Evolutionary conservation across 2,329 filamentous ascomycete genomes (phyloP).

Genomic region (Ophiocordyceps sinensis): DNA sequence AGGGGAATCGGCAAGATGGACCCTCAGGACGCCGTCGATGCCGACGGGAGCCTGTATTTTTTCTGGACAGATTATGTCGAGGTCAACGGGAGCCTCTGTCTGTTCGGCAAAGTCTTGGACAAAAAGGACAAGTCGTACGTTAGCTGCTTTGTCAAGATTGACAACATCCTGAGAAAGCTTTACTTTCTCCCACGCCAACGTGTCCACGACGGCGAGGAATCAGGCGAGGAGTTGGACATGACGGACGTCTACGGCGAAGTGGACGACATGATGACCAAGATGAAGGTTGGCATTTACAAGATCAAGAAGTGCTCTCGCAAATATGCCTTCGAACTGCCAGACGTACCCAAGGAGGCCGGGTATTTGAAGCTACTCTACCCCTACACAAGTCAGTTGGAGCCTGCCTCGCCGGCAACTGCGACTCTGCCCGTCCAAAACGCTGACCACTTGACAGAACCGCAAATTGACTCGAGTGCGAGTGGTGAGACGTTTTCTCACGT

Average conservation of each 20-base stretch:
- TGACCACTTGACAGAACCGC: constrained; percentile 35
- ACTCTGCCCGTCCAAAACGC: background rate
- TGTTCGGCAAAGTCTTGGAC: constrained; percentile 93
- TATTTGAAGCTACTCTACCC: constrained; percentile 96
- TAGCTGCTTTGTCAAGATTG: constrained; percentile 91
- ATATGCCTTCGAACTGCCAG: constrained; percentile 86
- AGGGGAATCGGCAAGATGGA: constrained; percentile 65
- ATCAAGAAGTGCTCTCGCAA: constrained; percentile 82
- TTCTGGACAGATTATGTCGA: constrained; percentile 98
- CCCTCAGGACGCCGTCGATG: constrained; percentile 75
- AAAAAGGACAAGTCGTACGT: constrained; percentile 66
- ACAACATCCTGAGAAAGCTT: constrained; percentile 84
- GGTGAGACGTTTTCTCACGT: constrained; percentile 90
- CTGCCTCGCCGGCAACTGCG: background rate
- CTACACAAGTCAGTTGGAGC: constrained; percentile 51
- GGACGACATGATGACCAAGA: constrained; percentile 71
- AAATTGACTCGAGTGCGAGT: constrained; percentile 51
- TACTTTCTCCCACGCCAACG: constrained; percentile 74
- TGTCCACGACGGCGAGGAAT: constrained; percentile 45
- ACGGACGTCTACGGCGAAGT: constrained; percentile 83
- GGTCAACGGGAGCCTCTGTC: constrained; percentile 75
- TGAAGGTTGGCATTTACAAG: constrained; percentile 80
- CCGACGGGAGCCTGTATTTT: constrained; percentile 81
- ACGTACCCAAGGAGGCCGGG: constrained; percentile 74
- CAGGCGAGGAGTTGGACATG: constrained; percentile 69